Percentiles rank a stretch among this genome's conserved stretches.
These are phyloP conservation scores for Solanum lignicaule DNA, from an alignment of 257 asterid species.

Conservation along the genomic window DNA sequence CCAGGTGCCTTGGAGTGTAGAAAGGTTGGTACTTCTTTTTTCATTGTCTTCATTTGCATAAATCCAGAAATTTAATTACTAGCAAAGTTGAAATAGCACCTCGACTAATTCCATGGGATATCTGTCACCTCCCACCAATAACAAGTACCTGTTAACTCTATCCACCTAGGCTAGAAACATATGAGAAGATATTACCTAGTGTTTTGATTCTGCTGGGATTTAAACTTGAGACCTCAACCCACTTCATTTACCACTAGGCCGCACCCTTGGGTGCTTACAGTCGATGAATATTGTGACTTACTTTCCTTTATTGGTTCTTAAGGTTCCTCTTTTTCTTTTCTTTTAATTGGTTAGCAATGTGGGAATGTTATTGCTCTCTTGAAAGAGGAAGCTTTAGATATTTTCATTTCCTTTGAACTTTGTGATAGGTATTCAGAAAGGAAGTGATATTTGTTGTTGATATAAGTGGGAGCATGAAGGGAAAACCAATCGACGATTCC, in stretches of 20 bases:
- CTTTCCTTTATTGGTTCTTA: not conserved
- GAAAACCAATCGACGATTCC: constrained; percentile 47
- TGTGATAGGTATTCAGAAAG: constrained; percentile 45
- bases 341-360: not conserved
- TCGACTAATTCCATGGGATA: not conserved
- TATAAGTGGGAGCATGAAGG: constrained; percentile 71
- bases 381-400: not conserved
- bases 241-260: not conserved
- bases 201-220: not conserved
- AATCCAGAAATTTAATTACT: not conserved
- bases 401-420: not conserved
- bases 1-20: constrained; percentile 46
- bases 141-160: not conserved
- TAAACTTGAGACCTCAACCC: not conserved
- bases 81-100: not conserved
- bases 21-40: constrained; percentile 31
- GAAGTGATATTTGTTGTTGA: constrained; percentile 66
- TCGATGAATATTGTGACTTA: not conserved
- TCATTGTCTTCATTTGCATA: not conserved
- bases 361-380: not conserved
- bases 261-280: not conserved
- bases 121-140: not conserved
- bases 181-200: not conserved
- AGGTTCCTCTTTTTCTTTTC: not conserved
- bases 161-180: not conserved